Conservation (phyloP, 2,329 filamentous ascomycete genomes). For the Graphium sp. region DNA sequence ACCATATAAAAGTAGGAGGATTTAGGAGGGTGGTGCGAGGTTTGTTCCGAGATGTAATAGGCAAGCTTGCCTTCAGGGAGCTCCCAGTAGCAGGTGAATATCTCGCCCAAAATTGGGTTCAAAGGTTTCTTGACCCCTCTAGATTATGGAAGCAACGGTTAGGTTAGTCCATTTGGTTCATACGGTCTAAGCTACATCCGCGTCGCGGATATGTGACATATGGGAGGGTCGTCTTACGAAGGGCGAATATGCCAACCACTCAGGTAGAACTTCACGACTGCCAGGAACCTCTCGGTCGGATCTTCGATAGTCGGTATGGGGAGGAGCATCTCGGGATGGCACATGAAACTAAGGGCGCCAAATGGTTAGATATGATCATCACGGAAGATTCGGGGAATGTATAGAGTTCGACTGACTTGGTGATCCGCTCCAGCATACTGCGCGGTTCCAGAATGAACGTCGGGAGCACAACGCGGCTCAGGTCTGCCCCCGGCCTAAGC, state of each 20-base stretch:
- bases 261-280: constrained; percentile 94
- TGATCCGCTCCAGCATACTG: constrained; percentile 97
- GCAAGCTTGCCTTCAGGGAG: constrained; percentile 68
- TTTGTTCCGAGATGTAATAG: constrained; percentile 96
- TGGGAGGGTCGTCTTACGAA: constrained; percentile 42
- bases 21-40: constrained; percentile 94
- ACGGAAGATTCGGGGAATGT: background rate
- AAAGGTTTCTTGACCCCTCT: constrained; percentile 97
- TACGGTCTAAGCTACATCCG: background rate
- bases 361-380: constrained; percentile 1
- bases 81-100: constrained; percentile 92
- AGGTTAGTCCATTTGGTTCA: constrained; percentile 9
- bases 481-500: constrained; percentile 82
- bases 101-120: constrained; percentile 90
- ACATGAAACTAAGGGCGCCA: constrained; percentile 67
- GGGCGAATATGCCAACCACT: constrained; percentile 99
- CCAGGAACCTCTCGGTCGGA: constrained; percentile 75
- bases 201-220: constrained; percentile 6
- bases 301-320: constrained; percentile 79
- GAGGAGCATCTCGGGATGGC: constrained; percentile 88
- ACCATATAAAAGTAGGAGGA: constrained; percentile 99
- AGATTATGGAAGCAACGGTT: constrained; percentile 4
- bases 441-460: constrained; percentile 96
- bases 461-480: constrained; percentile 84
- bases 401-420: constrained; percentile 50